These are phyloP conservation scores for Clitocybe nebularis DNA, from an alignment of 1,284 basidiomycete species.

Conservation along the genomic window DNA sequence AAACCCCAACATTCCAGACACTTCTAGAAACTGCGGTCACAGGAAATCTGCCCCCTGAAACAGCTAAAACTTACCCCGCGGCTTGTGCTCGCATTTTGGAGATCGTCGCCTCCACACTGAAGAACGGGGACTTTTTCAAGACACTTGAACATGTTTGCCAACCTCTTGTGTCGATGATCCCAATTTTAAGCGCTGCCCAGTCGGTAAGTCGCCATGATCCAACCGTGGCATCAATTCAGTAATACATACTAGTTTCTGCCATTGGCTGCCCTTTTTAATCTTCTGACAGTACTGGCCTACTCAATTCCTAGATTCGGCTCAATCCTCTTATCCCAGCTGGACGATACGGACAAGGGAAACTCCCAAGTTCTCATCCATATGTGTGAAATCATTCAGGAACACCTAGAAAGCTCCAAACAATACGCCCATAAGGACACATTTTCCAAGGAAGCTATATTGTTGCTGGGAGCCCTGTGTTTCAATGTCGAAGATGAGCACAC, in stretches of 20 bases:
- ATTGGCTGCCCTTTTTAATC: conserved; percentile 47
- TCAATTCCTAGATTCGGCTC: conserved; percentile 46
- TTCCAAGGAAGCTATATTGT: conserved; percentile 36
- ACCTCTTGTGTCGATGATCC: conserved; percentile 35
- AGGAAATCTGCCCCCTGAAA: conserved; percentile 20
- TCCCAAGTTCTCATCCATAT: conserved; percentile 37
- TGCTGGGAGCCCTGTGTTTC: conserved; percentile 55
- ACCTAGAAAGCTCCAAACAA: conserved; percentile 30
- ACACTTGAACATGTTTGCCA: conserved; percentile 29
- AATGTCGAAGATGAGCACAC: conserved; percentile 39
- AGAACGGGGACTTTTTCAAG: conserved; percentile 30
- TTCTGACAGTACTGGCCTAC: conserved; percentile 44
- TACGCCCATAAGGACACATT: conserved; percentile 27
- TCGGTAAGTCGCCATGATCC: conserved; percentile 39
- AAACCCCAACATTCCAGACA: conserved; percentile 49
- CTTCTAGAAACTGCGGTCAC: conserved; percentile 42
- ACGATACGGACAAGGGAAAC: conserved; percentile 20
- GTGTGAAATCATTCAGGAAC: conserved; percentile 36
- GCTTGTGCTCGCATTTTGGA: conserved; percentile 45
- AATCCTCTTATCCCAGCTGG: conserved; percentile 33
- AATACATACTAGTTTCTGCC: conserved; percentile 35
- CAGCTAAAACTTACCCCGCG: conserved; percentile 33
- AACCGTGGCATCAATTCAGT: conserved; percentile 5
- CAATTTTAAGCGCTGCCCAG: conserved; percentile 29
- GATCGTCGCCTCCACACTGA: conserved; percentile 39